Evolutionary conservation across 169 alveolate genomes (phyloP), one percentile per base, ranked within the genome.

Genomic region (Ichthyophthirius multifiliis): DNA sequence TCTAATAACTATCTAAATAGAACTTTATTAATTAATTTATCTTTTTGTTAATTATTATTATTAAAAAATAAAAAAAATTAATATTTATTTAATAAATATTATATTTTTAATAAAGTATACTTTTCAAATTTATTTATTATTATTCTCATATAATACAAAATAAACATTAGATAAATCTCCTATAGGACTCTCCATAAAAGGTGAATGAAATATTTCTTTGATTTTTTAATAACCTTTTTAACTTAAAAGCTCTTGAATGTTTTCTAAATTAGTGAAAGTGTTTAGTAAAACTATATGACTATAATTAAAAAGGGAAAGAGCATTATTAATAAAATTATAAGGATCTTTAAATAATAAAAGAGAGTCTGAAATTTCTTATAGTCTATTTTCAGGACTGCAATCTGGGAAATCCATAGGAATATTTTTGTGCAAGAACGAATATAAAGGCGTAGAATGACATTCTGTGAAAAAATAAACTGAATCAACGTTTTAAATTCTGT

Each of bases 321-420:
- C 31, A 16, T 55, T 18, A 10, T 16, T 16, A 9, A 55, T 55
- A 27, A 10, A 55, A 27, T 55, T 3, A 13, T 55, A 10, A 4
- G 71, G 71, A 9, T 55, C 4, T 55, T 55, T 4, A 6, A 55
- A 55, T 6, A 55, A 15, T 6, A 27, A 27, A 1, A 3, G 1
- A 55, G 71, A 55, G 31, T 55, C 71, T 5, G 71, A 55, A n/a
- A n/a, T n/a, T 23, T 39, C 71, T 55, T 20, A 27, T 10, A 27
- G 13, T 20, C 71, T 16, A 55, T 55, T 55, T 55, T 55, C 71
- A 20, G 71, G 71, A 3, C 31, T 55, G 39, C 71, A 55, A 55
- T 55, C 71, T 27, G 71, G 71, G 34, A 55, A 55, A 7, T 55
- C 71, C 71, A 55, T 55, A 55, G 31, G 34, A 20, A 55, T 55